Evolutionary conservation across 2,329 filamentous ascomycete species (phyloP), one percentile per base, ranked within the genome.

Genomic region (Curvularia eragrostidis): DNA sequence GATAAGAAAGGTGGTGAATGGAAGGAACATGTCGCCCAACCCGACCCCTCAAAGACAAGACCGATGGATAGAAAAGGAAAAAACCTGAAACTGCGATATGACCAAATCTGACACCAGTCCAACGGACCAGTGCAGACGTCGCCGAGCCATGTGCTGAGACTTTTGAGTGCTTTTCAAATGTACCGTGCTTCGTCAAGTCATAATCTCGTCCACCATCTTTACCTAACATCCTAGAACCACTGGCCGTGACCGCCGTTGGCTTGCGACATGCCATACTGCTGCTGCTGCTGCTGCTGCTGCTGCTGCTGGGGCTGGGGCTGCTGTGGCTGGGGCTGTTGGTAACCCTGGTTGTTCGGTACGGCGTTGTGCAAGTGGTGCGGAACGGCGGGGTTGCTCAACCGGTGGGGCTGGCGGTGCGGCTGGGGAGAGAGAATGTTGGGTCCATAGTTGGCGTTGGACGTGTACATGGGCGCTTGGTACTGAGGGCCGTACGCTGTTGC

Each of bases 181-280:
- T 62, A 69, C 70, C 71, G 70, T 85, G 81, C 69, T 81, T 84
- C 54, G 83, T 80, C 13, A 84, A 61, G 80, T 83, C 62, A 78
- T 79, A 59, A 79, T 76, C 66, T 84, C 83, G 68, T 85, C 62
- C 66, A 54, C 49, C 50, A 52, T 61, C 56, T 56, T 58, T 55
- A 62, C 50, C 48, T 39, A n/a, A n/a, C 36, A 18, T 42, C 36
- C 43, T 58, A 58, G 34, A 58, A 58, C 56, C 56, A 58, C n/a
- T 39, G 48, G 26, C 56, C 56, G 23, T 58, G 52, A 13, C 50
- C 44, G 21, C 50, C 44, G 12, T 58, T 58, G 36, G 51, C 7
- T 26, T 58, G 43, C 59, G 60, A 19, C 77, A 62, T 48, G 48
- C 71, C 68, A 77, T 75, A 75, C 61, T 69, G 67, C 54, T 69